Percentiles rank a stretch among this genome's conserved stretches.
These are phyloP conservation scores for Ascochyta koolunga DNA, from an alignment of 2,329 filamentous ascomycete genomes.

Conservation along the genomic window DNA sequence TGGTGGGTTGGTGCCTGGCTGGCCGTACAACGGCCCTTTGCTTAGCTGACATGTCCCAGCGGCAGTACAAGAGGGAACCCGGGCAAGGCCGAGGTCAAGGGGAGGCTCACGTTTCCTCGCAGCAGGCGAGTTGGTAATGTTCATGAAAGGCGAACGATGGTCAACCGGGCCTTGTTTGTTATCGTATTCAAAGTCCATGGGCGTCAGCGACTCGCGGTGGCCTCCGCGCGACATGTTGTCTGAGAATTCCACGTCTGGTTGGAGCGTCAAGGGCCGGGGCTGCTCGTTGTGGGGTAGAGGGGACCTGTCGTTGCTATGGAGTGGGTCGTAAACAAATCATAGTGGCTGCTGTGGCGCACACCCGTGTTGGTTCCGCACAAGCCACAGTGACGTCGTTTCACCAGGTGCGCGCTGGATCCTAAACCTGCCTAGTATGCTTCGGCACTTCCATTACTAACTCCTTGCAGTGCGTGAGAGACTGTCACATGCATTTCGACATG, in stretches of 20 bases:
- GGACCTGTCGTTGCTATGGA: conserved; percentile 12
- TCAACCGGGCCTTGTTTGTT: conserved; percentile 56
- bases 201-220: conserved; percentile 51
- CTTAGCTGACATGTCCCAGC: conserved; percentile 16
- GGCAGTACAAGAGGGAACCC: conserved; percentile 9
- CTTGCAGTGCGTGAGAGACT: too few species aligned
- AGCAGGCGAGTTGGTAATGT: conserved; percentile 34
- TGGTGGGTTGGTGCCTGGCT: conserved; percentile 43
- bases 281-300: conserved; percentile 12
- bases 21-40: conserved; percentile 2
- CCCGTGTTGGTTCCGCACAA: conserved; percentile 4
- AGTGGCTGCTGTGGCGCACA: conserved; percentile 1
- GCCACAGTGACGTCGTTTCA: conserved; percentile 5
- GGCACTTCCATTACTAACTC: too few species aligned
- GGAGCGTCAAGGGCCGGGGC: neutral
- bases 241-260: neutral
- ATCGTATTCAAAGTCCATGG: conserved; percentile 62
- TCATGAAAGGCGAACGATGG: conserved; percentile 55
- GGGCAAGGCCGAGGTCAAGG: too few species aligned
- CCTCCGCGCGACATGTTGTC: conserved; percentile 31
- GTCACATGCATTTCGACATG: too few species aligned
- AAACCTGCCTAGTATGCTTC: too few species aligned
- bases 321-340: conserved; percentile 14
- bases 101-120: conserved; percentile 49
- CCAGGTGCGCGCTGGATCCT: too few species aligned